Evolutionary conservation across 2,329 filamentous ascomycete species (phyloP).

Genomic region (Colletotrichum sp.): DNA sequence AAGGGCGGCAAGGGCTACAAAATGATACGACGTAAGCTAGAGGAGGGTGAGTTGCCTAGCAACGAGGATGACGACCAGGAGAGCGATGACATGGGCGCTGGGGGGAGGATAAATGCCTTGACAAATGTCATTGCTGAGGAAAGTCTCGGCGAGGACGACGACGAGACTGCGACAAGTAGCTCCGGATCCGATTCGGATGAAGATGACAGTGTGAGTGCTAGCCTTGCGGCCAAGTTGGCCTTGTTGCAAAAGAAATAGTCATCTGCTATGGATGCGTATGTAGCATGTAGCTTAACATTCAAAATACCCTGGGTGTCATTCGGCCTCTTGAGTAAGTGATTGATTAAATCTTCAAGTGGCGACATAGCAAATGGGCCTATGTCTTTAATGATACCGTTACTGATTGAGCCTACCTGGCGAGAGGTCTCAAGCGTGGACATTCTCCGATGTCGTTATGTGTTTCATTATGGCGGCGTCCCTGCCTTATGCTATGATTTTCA

Average conservation of each 20-base stretch:
- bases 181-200: conserved; percentile 40
- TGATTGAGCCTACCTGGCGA: background rate
- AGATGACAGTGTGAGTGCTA: conserved; percentile 10
- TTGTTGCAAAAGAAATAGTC: background rate
- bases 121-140: conserved; percentile 44
- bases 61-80: conserved; percentile 28
- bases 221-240: conserved; percentile 19
- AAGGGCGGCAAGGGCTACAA: conserved; percentile 27
- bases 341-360: background rate
- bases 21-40: conserved; percentile 22
- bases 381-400: background rate
- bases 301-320: conserved; percentile 2
- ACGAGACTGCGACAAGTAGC: conserved; percentile 44
- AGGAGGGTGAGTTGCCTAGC: conserved; percentile 39
- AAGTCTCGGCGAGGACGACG: conserved; percentile 39
- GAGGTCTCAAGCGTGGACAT: background rate
- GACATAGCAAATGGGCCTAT: background rate
- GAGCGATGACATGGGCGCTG: conserved; percentile 1
- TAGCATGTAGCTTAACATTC: background rate
- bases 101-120: conserved; percentile 15
- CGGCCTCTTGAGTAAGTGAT: background rate
- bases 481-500: background rate
- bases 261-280: background rate
- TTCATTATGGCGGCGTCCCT: background rate
- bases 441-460: background rate